Conservation (phyloP, 768 basidiomycete species). For the Pulveroboletus frians region DNA sequence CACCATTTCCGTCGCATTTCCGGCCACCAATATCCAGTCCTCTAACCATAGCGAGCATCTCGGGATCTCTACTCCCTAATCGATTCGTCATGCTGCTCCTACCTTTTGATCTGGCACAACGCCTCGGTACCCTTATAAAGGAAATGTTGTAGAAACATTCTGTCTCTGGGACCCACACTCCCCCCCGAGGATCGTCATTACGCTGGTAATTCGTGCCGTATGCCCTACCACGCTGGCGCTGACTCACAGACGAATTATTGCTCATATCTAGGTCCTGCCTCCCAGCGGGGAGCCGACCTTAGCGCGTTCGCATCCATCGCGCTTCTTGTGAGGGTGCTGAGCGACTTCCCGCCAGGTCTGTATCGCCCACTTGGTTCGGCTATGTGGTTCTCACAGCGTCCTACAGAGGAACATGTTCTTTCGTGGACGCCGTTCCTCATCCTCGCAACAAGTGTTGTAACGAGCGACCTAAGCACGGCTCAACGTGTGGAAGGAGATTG, state of each 20-base stretch:
- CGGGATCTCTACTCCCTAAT: constrained; percentile 29
- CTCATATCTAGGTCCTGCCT: constrained; percentile 30
- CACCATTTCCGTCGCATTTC: constrained; percentile 24
- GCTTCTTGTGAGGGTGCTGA: constrained; percentile 63
- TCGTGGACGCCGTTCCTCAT: constrained; percentile 55
- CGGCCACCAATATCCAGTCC: constrained; percentile 17
- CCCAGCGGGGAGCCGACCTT: constrained; percentile 42
- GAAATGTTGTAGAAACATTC: constrained; percentile 11
- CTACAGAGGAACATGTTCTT: constrained; percentile 24
- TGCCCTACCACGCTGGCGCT: constrained; percentile 5
- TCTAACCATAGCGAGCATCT: constrained; percentile 13
- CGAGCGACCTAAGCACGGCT: constrained; percentile 71
- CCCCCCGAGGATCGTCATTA: constrained; percentile 27
- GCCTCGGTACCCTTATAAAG: constrained; percentile 30
- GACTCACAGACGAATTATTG: constrained; percentile 7
- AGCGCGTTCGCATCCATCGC: constrained; percentile 66
- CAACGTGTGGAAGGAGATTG: constrained; percentile 49
- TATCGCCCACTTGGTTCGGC: constrained; percentile 4
- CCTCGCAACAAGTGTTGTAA: constrained; percentile 70
- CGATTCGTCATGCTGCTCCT: constrained; percentile 22
- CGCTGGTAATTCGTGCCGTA: constrained; percentile 29
- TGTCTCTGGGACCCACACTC: constrained; percentile 30
- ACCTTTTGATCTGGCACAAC: constrained; percentile 21
- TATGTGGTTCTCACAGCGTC: constrained; percentile 9
- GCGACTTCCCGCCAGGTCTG: constrained; percentile 50